phyloP scores from a whole-genome alignment of 352 stramenopile genomes.

The Elongisporangium undulatum region DNA sequence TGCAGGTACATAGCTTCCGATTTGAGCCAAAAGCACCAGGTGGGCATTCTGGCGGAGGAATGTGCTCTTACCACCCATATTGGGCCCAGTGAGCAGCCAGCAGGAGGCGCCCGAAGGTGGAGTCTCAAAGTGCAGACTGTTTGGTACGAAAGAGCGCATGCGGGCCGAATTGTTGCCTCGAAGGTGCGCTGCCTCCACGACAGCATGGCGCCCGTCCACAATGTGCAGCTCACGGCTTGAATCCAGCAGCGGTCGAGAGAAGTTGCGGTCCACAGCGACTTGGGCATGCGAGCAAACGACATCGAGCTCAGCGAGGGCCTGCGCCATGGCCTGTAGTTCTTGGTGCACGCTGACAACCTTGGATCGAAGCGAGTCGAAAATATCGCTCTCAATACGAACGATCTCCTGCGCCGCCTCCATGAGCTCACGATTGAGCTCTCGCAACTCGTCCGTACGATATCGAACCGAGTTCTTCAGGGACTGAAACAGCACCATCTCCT shows the following conservation, averaged over 20 bases:
- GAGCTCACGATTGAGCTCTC: constrained; percentile 52
- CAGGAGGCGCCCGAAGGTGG: constrained; percentile 24
- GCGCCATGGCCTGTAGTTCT: constrained; percentile 42
- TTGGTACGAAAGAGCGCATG: constrained; percentile 65
- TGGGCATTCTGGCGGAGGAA: constrained; percentile 81
- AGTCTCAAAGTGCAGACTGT: constrained; percentile 53
- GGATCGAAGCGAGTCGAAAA: constrained; percentile 40
- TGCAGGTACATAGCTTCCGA: constrained; percentile 78
- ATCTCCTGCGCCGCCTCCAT: constrained; percentile 56
- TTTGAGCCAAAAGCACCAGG: constrained; percentile 73
- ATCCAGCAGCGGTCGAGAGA: constrained; percentile 53
- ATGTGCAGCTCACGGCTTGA: constrained; percentile 56
- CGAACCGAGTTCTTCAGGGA: constrained; percentile 65
- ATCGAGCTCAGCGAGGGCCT: constrained; percentile 49
- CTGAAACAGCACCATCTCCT: constrained; percentile 49
- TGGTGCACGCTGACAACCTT: constrained; percentile 24
- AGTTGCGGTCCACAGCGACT: constrained; percentile 56
- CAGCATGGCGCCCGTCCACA: constrained; percentile 54
- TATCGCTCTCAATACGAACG: constrained; percentile 40
- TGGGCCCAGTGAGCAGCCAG: constrained; percentile 84
- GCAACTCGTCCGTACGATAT: constrained; percentile 63
- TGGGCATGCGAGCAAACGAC: constrained; percentile 65
- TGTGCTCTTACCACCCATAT: constrained; percentile 88
- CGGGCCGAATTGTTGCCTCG: constrained; percentile 37
- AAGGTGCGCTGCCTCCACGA: constrained; percentile 62